Evolutionary conservation across 2,329 filamentous ascomycete genomes (phyloP), one percentile per base, ranked within the genome.

Genomic region (Colletotrichum cuscutae): DNA sequence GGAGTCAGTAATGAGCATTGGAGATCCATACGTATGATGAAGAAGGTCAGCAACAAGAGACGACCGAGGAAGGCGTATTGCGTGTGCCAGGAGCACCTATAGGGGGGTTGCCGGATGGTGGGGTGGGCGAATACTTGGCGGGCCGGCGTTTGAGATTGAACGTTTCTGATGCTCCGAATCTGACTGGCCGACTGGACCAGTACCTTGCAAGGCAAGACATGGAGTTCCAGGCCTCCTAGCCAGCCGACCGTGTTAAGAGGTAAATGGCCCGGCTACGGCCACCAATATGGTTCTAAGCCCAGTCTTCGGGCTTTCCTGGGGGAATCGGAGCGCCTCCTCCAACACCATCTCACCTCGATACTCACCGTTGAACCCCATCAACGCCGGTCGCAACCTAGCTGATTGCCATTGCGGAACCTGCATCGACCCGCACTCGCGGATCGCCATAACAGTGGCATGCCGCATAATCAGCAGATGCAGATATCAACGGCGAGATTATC

Each of bases 131-230:
- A 26, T 22, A 54, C 60, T 70, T 70, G 70, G 60, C 66, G 66
- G 70, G 66, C 66, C 60, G 66, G 66, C 66, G 70, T 72, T 72
- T 72, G 60, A 70, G 66, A 65, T 72, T 70, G 66, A 72, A 72
- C 60, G 70, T 72, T 72, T 72, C 70, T 72, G 70, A 61, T 56
- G 60, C 66, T 57, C 60, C 70, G 66, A 72, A 72, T 49, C 59
- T 70, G 70, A 72, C 65, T 69, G 65, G 69, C 52, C 24, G 65
- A 22, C 13, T 57, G 58, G 52, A n/a, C 15, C 52, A 58, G 35
- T 60, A 42, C 58, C 30, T 24, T 26, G 26, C 46, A 28, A 65
- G 42, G 42, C 42, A 53, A 37, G 24, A 54, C 60, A 61, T 65
- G 60, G 59, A 59, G 32, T 59, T 54, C 54, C 59, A 56, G 26